A percentile compares a stretch with the other conserved stretches of the same genome.
Conservation (phyloP, 768 basidiomycete species). For the Kwoniella pini region DNA sequence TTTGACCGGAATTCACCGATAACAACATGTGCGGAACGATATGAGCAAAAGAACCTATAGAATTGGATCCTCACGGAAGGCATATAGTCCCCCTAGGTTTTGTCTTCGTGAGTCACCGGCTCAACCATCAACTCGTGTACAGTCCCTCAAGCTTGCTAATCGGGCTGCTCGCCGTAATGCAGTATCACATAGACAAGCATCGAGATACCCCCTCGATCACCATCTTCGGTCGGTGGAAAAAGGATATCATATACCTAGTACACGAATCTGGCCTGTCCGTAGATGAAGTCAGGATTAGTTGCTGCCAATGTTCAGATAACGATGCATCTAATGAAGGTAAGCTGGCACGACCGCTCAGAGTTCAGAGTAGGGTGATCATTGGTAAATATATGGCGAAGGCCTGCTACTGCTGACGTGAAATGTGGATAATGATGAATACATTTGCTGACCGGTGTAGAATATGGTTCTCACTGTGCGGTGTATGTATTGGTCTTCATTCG, state of each 20-base stretch:
- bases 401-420: conserved; percentile 32
- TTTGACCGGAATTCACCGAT: too few relatives aligned
- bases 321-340: conserved; percentile 27
- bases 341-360: not conserved
- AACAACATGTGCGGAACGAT: too few relatives aligned
- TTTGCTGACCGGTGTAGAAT: conserved; percentile 8
- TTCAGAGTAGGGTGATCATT: not conserved
- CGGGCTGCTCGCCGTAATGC: too few relatives aligned
- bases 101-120: too few relatives aligned
- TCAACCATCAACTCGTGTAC: too few relatives aligned
- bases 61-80: too few relatives aligned
- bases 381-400: conserved; percentile 3
- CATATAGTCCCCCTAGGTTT: too few relatives aligned
- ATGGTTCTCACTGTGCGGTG: conserved; percentile 29
- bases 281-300: conserved; percentile 23
- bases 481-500: conserved; percentile 33
- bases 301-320: conserved; percentile 19
- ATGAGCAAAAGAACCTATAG: too few relatives aligned
- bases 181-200: too few relatives aligned
- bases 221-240: conserved; percentile 24
- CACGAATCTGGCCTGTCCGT: conserved; percentile 24
- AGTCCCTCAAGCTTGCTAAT: too few relatives aligned
- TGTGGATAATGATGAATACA: not conserved
- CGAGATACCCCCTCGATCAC: too few relatives aligned
- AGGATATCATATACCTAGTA: not conserved